Percentiles rank a stretch among this genome's conserved stretches.
Conservation (phyloP, 768 basidiomycete genomes). For the Gymnopilus junonius region DNA sequence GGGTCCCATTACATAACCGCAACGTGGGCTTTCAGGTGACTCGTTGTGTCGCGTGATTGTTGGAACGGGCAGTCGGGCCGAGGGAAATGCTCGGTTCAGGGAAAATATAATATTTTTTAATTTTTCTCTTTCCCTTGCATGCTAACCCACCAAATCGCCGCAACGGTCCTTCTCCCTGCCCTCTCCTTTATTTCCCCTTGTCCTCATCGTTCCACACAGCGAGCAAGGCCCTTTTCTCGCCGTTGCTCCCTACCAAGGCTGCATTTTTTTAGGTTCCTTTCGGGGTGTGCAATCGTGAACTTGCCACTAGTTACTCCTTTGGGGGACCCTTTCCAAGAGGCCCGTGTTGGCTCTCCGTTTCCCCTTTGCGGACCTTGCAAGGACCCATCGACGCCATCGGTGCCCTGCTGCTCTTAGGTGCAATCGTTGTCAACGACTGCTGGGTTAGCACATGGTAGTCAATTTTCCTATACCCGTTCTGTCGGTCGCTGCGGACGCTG, state of each 20-base stretch:
- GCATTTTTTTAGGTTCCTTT: neutral
- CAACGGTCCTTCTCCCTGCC: conserved; percentile 5
- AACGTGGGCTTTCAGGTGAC: conserved; percentile 15
- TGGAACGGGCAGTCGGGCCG: conserved; percentile 9
- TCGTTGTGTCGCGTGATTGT: conserved; percentile 11
- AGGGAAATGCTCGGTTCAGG: conserved; percentile 7
- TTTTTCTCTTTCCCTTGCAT: conserved; percentile 6
- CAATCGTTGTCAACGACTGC: neutral
- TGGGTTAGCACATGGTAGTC: conserved; percentile 4
- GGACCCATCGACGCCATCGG: conserved; percentile 1
- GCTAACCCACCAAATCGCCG: conserved; percentile 16
- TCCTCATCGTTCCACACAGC: conserved; percentile 3
- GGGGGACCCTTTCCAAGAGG: neutral
- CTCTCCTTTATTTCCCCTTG: neutral
- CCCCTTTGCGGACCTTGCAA: neutral
- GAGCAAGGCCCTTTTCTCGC: neutral
- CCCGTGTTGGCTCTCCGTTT: neutral
- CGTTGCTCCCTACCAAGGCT: neutral
- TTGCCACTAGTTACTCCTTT: neutral
- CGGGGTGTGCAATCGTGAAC: neutral
- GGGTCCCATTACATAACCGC: conserved; percentile 12
- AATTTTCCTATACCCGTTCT: conserved; percentile 69
- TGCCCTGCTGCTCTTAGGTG: neutral
- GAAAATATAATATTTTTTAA: conserved; percentile 9
- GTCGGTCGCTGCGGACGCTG: conserved; percentile 64